phyloP scores from a whole-genome alignment of 805 yeast species.

The Saturnispora serradocipensis region DNA sequence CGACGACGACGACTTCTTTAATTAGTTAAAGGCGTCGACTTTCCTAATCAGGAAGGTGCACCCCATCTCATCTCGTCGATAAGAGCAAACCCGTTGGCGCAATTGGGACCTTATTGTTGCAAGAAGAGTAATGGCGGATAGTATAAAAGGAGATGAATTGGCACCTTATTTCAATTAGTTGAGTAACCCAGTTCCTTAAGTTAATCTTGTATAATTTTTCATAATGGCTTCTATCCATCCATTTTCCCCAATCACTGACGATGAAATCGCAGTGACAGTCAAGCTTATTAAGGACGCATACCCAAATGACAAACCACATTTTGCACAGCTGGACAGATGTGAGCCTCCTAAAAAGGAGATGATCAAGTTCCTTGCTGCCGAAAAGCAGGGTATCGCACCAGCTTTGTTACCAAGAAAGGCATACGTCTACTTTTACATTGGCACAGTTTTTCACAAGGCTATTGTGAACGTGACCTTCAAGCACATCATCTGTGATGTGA shows the following conservation, averaged over 20 bases:
- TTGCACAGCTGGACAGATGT: slow-evolving; percentile 54
- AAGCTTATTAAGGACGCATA: slow-evolving; percentile 52
- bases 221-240: slow-evolving; percentile 21
- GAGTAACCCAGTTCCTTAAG: not conserved
- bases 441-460: slow-evolving; percentile 54
- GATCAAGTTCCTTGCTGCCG: slow-evolving; percentile 59
- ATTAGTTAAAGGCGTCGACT: slow-evolving; percentile 8
- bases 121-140: not conserved
- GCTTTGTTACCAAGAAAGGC: slow-evolving; percentile 63
- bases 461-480: slow-evolving; percentile 56
- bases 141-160: not conserved
- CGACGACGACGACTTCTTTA: slow-evolving; percentile 27
- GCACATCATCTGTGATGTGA: slow-evolving; percentile 48
- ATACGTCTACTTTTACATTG: slow-evolving; percentile 56
- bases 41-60: slow-evolving; percentile 7
- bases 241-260: slow-evolving; percentile 36
- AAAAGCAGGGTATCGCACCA: slow-evolving; percentile 41
- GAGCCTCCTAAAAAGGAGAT: slow-evolving; percentile 77
- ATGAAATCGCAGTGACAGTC: slow-evolving; percentile 47
- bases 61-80: not conserved
- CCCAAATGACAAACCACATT: slow-evolving; percentile 49
- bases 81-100: not conserved
- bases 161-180: not conserved
- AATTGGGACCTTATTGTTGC: not conserved
- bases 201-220: not conserved